These are phyloP conservation scores for Calonectria henricotiae DNA, from an alignment of 2,329 filamentous ascomycete species.

Conservation along the genomic window DNA sequence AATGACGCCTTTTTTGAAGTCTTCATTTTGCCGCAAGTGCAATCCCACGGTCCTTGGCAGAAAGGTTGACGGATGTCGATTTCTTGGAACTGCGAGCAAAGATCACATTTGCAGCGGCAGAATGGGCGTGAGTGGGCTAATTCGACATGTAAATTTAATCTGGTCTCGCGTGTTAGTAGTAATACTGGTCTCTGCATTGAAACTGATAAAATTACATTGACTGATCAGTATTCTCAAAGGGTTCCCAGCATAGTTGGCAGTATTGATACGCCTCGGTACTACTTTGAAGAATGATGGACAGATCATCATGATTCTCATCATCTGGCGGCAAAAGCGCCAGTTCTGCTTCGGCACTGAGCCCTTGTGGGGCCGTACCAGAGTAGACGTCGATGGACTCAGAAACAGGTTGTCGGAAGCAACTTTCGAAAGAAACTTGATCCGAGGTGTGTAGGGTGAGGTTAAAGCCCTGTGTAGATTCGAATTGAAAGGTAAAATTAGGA, in stretches of 20 bases:
- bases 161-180: neutral
- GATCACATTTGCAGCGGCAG: neutral
- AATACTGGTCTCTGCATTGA: neutral
- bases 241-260: neutral
- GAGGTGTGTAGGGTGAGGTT: too few relatives aligned
- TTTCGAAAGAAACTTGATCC: neutral
- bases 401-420: neutral
- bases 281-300: neutral
- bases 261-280: neutral
- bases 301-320: neutral
- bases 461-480: neutral
- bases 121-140: neutral
- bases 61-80: neutral
- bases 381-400: neutral
- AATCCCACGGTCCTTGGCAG: neutral
- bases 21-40: neutral
- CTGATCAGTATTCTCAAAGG: neutral
- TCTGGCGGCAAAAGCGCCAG: neutral
- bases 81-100: neutral
- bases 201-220: neutral
- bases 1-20: neutral
- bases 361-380: conserved; percentile 1
- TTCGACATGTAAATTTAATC: neutral
- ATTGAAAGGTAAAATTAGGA: neutral
- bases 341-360: neutral